A percentile compares a stretch with the other conserved stretches of the same genome.
These are phyloP conservation scores for Vaccinium vitisidaea DNA, from an alignment of 148 eudicot genomes.

Conservation along the genomic window DNA sequence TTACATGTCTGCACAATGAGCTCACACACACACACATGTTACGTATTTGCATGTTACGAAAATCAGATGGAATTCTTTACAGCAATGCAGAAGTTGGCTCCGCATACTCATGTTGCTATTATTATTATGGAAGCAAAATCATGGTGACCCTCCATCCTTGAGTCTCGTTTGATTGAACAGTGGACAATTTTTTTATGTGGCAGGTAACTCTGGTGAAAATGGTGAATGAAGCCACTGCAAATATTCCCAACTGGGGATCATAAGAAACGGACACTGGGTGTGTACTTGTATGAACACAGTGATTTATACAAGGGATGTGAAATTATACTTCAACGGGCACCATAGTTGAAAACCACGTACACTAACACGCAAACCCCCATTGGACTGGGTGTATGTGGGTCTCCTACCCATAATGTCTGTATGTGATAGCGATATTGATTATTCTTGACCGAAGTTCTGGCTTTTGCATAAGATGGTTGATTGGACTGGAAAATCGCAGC, in stretches of 20 bases:
- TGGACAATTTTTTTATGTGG: background rate
- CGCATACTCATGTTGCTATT: background rate
- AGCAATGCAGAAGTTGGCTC: background rate
- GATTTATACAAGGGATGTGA: background rate
- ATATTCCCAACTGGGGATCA: slow-evolving; percentile 84
- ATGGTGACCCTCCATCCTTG: background rate
- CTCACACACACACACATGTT: too few relatives aligned
- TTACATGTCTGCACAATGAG: background rate
- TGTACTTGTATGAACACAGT: background rate
- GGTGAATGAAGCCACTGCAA: slow-evolving; percentile 92
- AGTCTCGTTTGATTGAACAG: background rate
- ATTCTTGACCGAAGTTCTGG: background rate
- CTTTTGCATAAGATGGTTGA: too few relatives aligned
- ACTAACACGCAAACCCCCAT: too few relatives aligned
- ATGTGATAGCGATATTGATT: background rate
- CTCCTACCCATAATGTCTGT: background rate
- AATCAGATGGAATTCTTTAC: background rate
- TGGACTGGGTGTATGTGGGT: too few relatives aligned
- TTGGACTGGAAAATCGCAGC: too few relatives aligned
- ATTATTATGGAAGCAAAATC: background rate
- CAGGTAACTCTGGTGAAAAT: slow-evolving; percentile 91
- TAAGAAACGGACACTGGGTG: slow-evolving; percentile 1
- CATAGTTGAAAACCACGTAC: background rate
- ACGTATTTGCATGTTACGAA: background rate
- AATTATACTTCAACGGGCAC: background rate